Evolutionary conservation across 2,329 filamentous ascomycete species (phyloP), one percentile per base, ranked within the genome.

Genomic region (Diatrype stigma): DNA sequence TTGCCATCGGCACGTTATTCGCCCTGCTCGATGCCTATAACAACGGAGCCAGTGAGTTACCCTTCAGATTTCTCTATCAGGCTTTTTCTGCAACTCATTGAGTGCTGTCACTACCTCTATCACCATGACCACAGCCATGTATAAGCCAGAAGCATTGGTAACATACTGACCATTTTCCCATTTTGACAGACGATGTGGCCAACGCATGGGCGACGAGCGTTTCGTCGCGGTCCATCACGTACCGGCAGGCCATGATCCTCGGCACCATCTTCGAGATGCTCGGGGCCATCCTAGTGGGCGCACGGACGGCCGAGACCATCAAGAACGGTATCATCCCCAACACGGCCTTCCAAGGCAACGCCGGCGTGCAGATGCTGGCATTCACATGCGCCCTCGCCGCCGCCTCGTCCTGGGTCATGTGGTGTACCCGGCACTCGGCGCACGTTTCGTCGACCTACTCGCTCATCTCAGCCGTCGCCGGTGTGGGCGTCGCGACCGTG

Each of bases 151-250:
- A n/a, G n/a, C n/a, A n/a, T n/a, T n/a, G n/a, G 2, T 35, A 12
- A 32, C 21, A 51, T 57, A 47, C 47, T 62, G 7, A 60, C 52
- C 16, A 16, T 26, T 17, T 38, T 42, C 6, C 23, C 35, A 47
- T 52, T 47, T 10, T n/a, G 38, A 48, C 52, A 86, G 84, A 91
- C 70, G 89, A 92, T 86, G 88, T 93, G 51, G 88, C 89, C 64
- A 93, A 93, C 72, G 75, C 88, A 47, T 92, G 87, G 85, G 88
- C 88, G 7, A 92, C 89, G 60, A 86, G 82, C 62, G 87, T 92
- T 52, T 91, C 88, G 19, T 91, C 88, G n/a, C 75, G 88, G 49
- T 91, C 88, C 58, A 77, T 90, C 63, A 76, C 84, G 2, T 87
- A 89, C 72, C 70, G 81, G 59, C 82, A 86, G 70, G 86, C 84